A percentile compares a stretch with the other conserved stretches of the same genome.
phyloP scores from a whole-genome alignment of 495 filamentous ascomycete species.

The Penicillium manginii region DNA sequence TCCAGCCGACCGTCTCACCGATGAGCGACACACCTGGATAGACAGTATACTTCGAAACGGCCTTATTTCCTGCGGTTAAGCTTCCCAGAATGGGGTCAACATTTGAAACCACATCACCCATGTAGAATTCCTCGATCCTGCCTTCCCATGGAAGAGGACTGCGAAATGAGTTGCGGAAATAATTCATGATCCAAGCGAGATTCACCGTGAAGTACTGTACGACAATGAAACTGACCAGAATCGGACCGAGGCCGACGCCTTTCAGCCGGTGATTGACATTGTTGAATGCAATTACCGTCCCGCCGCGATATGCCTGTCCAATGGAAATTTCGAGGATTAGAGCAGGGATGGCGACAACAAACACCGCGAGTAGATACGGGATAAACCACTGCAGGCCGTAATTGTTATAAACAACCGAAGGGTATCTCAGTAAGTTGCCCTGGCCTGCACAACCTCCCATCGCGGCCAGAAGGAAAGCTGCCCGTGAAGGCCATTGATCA shows the following conservation, averaged over 20 bases:
- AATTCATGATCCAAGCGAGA: conserved; percentile 48
- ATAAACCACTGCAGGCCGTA: conserved; percentile 38
- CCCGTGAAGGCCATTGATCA: conserved; percentile 30
- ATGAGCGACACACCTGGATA: conserved; percentile 28
- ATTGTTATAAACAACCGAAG: conserved; percentile 33
- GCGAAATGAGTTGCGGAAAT: conserved; percentile 43
- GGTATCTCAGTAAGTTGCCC: conserved; percentile 32
- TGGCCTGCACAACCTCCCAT: conserved; percentile 34
- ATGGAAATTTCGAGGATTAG: conserved; percentile 48
- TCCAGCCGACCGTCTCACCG: conserved; percentile 45
- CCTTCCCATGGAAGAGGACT: conserved; percentile 43
- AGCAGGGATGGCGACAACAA: conserved; percentile 49
- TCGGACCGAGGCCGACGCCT: conserved; percentile 38
- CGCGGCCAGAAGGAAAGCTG: conserved; percentile 29
- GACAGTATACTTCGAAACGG: conserved; percentile 23
- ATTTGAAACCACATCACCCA: conserved; percentile 32
- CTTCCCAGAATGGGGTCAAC: conserved; percentile 31
- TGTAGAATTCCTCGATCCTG: conserved; percentile 41
- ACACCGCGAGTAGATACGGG: conserved; percentile 34
- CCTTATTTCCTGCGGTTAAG: conserved; percentile 20
- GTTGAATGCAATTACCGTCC: conserved; percentile 42
- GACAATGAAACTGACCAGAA: conserved; percentile 41
- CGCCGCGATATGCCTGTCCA: conserved; percentile 46
- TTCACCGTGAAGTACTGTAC: conserved; percentile 42
- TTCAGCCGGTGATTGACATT: conserved; percentile 40